These are phyloP conservation scores for Globisporangium irregulare DNA, from an alignment of 352 stramenopile species.

Conservation along the genomic window DNA sequence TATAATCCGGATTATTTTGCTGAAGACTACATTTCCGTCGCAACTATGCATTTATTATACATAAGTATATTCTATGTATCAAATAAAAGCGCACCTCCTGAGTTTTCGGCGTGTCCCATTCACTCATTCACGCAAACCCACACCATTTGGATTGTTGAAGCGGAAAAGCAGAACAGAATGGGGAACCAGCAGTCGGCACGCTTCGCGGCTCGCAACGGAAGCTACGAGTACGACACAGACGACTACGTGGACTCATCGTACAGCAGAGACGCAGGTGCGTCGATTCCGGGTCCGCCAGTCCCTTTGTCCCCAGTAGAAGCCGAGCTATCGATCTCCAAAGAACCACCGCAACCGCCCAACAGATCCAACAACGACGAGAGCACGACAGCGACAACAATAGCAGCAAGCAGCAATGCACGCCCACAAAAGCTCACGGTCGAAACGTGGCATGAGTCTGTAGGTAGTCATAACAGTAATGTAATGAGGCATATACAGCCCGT, in stretches of 20 bases:
- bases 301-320: neutral
- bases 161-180: neutral
- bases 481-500: neutral
- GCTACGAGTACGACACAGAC: neutral
- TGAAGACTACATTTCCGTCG: neutral
- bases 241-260: neutral
- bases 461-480: neutral
- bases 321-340: constrained; percentile 1
- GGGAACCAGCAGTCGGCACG: constrained; percentile 13
- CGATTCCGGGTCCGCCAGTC: neutral
- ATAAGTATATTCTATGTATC: neutral
- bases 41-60: neutral
- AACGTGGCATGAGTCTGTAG: constrained; percentile 6
- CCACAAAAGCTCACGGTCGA: constrained; percentile 9
- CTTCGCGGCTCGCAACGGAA: neutral
- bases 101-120: neutral
- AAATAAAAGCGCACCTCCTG: neutral
- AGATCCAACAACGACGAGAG: neutral
- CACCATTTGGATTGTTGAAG: neutral
- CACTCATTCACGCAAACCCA: neutral
- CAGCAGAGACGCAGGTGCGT: neutral
- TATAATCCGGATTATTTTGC: neutral
- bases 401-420: neutral
- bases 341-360: neutral
- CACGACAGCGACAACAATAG: neutral